Evolutionary conservation across 2,329 filamentous ascomycete genomes (phyloP), one percentile per base, ranked within the genome.

Genomic region (Fusarium poae): DNA sequence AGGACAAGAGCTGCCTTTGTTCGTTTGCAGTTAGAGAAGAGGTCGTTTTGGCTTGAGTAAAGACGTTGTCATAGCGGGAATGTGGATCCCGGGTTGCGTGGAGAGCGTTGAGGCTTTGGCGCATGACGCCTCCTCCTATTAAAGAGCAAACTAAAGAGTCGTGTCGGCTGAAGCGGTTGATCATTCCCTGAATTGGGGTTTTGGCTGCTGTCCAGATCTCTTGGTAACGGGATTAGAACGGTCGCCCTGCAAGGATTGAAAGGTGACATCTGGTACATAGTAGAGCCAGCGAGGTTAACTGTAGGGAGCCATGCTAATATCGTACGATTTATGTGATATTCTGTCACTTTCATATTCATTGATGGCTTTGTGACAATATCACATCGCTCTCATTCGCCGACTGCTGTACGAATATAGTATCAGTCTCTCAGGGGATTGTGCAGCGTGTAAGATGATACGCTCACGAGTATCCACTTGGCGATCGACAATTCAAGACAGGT

Each of bases 381-480:
- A 27, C 32, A 21, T 50, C 6, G 5, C 23, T 40, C 23, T 13
- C 29, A 25, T 25, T 39, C 34, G 18, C 25, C 7, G 32, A 50
- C 12, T 25, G 21, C 18, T 21, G 23, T 15, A 20, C 25, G n/a
- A 20, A 39, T 39, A 39, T 20, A 25, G 21, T 27, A 35, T 23
- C 18, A 27, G n/a, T 29, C 11, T 39, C 18, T n/a, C 48, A 37
- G 32, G 34, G 45, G 32, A 23, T 50, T 5, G n/a, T 48, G 30
- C 32, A 65, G 46, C 62, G 60, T 65, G 62, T 65, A 65, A 65
- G 60, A 65, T 65, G 62, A 65, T 65, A 65, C 62, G 62, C 27
- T 35, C 45, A 18, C n/a, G 32, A 39, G 48, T 40, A 34, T 39
- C 62, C 60, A 65, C 62, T 59, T 48, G 60, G 13, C 35, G 30